Base-by-base conservation (phyloP, 129 eudicot genomes). In the Helichrysum umbraculigerum region DNA sequence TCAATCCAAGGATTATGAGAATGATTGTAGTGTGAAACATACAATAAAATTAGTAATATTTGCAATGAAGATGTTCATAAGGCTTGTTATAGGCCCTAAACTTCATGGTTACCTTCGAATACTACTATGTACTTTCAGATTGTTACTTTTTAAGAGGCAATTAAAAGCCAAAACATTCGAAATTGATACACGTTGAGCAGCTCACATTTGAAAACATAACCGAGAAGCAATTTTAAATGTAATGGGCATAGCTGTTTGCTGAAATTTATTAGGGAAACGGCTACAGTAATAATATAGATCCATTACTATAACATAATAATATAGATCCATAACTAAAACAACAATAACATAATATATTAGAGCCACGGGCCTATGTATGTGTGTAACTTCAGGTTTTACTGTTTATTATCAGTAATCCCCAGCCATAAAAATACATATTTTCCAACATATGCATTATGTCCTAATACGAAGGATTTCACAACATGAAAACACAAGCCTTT, bases 61-160 rank as follows among this genome's bases (percentile, higher is more conserved):
- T 29, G n/a, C 54, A 47, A 14, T 65, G 11, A 35, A n/a, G 50
- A 32, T 47, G 47, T 74, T 62, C 33, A 29, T 44, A 47, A 29
- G 33, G 14, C 63, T 63, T 29, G 50, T 51, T 30, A 65, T 66
- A 17, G 65, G 72, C 66, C 65, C 66, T 33, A 50, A 74, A 32
- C 64, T 50, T 50, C 73, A 76, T 8, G 25, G 28, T 66, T 21
- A 33, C 41, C 66, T 75, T 63, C 33, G 17, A 44, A 44, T 44
- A 44, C 34, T 54, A 30, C 65, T 10, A 32, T 12, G 10, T 60
- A 29, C 54, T 44, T 76, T 33, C 51, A 51, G 12, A 32, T n/a
- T 30, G 62, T 44, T 47, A 64, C 21, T 11, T 44, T 74, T 65
- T n/a, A 11, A 59, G 11, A 44, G 63, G 52, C 22, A 30, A 34